A percentile compares a stretch with the other conserved stretches of the same genome.
Evolutionary conservation across 2,329 filamentous ascomycete genomes (phyloP).

Genomic region (Penicillium sp.): DNA sequence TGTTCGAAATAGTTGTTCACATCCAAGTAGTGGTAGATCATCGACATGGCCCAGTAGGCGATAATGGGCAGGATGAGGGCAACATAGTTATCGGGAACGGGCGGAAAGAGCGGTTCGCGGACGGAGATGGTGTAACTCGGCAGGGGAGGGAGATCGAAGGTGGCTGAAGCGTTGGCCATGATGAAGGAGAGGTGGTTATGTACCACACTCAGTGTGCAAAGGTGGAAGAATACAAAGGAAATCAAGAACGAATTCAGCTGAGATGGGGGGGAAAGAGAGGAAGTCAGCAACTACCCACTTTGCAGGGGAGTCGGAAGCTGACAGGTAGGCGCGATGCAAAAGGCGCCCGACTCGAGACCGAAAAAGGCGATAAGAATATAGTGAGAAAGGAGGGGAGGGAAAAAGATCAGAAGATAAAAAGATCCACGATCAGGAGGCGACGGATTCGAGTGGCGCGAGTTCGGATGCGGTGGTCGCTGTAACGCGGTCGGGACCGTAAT

Average conservation of each 20-base stretch:
- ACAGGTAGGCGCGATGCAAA: background rate
- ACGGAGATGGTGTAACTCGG: slow-evolving; percentile 74
- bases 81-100: slow-evolving; percentile 77
- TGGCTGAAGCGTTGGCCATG: slow-evolving; percentile 39
- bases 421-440: slow-evolving; percentile 9
- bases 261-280: background rate
- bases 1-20: slow-evolving; percentile 80
- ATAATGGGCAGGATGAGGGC: slow-evolving; percentile 72
- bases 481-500: background rate
- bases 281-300: background rate
- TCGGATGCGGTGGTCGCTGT: slow-evolving; percentile 13
- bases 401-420: slow-evolving; percentile 1
- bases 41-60: slow-evolving; percentile 84
- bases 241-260: background rate
- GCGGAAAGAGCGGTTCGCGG: slow-evolving; percentile 69
- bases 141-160: slow-evolving; percentile 71
- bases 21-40: slow-evolving; percentile 86
- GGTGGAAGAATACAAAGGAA: background rate
- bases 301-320: background rate
- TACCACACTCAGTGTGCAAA: background rate
- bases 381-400: background rate
- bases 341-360: background rate
- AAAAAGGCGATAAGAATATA: slow-evolving; percentile 14
- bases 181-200: slow-evolving; percentile 3
- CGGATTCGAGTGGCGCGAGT: slow-evolving; percentile 15